Evolutionary conservation across 2,329 filamentous ascomycete genomes (phyloP).

Genomic region (Tympanopsis confertula): DNA sequence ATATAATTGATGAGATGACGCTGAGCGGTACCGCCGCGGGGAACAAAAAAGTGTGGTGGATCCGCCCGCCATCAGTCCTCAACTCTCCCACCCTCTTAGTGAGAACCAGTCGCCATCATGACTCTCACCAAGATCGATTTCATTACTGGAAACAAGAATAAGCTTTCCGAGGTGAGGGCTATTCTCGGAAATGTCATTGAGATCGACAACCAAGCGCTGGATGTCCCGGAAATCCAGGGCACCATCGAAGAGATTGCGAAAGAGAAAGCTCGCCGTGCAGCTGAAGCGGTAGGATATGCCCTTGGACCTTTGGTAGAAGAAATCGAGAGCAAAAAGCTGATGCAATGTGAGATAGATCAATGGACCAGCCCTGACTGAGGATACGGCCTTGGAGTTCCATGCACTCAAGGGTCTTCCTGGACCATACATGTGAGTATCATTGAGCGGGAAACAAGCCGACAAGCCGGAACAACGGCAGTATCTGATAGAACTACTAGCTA

Average conservation of each 20-base stretch:
- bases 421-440: constrained; percentile 87
- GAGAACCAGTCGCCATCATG: constrained; percentile 78
- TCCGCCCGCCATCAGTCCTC: too few relatives aligned
- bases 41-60: too few relatives aligned
- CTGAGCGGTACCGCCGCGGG: too few relatives aligned
- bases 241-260: constrained; percentile 80
- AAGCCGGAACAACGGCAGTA: too few relatives aligned
- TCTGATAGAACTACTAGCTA: too few relatives aligned
- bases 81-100: too few relatives aligned
- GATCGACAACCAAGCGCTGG: constrained; percentile 63
- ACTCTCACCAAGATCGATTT: constrained; percentile 79
- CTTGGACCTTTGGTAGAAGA: background rate
- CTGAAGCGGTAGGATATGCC: constrained; percentile 47
- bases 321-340: background rate
- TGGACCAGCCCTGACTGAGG: constrained; percentile 86
- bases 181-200: constrained; percentile 67
- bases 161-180: constrained; percentile 76
- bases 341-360: constrained; percentile 43
- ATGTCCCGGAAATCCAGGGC: constrained; percentile 84
- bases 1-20: too few relatives aligned
- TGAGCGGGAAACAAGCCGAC: too few relatives aligned
- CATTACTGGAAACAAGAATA: constrained; percentile 93
- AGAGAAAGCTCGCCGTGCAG: constrained; percentile 78
- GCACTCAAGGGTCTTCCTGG: constrained; percentile 81
- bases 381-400: constrained; percentile 87